A percentile compares a stretch with the other conserved stretches of the same genome.
Conservation (phyloP, 2,329 filamentous ascomycete species). For the Cladosporium cucumerinum region DNA sequence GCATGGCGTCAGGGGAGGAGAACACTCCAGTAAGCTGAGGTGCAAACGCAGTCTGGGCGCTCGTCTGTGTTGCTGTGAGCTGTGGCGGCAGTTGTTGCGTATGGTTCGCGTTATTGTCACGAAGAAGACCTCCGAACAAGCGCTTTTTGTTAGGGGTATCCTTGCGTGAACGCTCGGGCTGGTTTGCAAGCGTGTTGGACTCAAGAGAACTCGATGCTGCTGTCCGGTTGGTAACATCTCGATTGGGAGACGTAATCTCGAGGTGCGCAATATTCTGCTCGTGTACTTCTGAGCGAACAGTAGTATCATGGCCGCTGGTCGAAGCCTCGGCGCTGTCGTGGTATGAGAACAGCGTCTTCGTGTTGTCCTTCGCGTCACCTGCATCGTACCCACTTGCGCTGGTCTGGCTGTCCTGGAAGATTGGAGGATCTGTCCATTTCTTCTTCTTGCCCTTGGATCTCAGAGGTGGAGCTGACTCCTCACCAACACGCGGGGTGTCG, state of each 20-base stretch:
- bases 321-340: background rate
- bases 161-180: background rate
- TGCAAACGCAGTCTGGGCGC: background rate
- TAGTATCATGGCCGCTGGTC: background rate
- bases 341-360: background rate
- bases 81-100: background rate
- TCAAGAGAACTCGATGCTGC: background rate
- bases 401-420: background rate
- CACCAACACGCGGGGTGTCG: background rate
- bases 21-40: background rate
- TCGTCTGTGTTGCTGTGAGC: background rate
- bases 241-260: background rate
- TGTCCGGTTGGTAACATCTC: background rate
- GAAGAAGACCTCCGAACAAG: background rate
- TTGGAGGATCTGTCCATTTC: slow-evolving; percentile 11
- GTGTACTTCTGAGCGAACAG: background rate
- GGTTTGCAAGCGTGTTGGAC: background rate
- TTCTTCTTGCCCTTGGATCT: slow-evolving; percentile 1
- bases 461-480: background rate
- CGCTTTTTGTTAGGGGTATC: background rate
- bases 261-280: background rate
- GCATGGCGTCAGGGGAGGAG: background rate
- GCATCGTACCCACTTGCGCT: background rate
- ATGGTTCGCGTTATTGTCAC: background rate
- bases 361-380: background rate